Conservation (phyloP, 371 early-diverging fungal species). For the Mucor ambiguus region DNA sequence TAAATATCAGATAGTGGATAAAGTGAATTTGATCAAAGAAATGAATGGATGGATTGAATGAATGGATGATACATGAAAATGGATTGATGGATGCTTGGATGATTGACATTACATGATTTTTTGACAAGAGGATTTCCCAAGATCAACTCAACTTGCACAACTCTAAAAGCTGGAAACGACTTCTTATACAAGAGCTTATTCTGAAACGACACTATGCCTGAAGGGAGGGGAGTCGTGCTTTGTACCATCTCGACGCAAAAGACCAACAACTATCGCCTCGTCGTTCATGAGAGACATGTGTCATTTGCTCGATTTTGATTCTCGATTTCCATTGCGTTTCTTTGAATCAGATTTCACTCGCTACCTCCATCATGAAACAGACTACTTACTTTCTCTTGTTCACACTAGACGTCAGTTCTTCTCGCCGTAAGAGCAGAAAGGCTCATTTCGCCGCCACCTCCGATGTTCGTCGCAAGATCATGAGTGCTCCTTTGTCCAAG, state of each 20-base stretch:
- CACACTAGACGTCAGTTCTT: slow-evolving; percentile 84
- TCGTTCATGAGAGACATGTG: not conserved
- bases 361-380: not conserved
- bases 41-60: slow-evolving; percentile 21
- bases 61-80: slow-evolving; percentile 10
- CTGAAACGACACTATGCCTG: not conserved
- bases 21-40: slow-evolving; percentile 9
- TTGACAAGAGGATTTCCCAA: not conserved
- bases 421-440: slow-evolving; percentile 95
- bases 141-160: not conserved
- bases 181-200: not conserved
- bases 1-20: slow-evolving; percentile 15
- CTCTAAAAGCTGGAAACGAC: not conserved
- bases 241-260: not conserved
- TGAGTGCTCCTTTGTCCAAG: slow-evolving; percentile 97
- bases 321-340: not conserved
- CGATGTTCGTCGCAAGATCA: slow-evolving; percentile 91
- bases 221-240: not conserved
- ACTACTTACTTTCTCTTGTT: not conserved
- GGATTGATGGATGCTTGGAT: slow-evolving; percentile 4
- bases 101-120: not conserved
- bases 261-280: not conserved
- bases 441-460: slow-evolving; percentile 99
- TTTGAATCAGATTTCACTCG: not conserved
- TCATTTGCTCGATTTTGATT: not conserved